phyloP scores from a whole-genome alignment of 2,329 filamentous ascomycete genomes.

The Ophiosphaerella herpotricha region DNA sequence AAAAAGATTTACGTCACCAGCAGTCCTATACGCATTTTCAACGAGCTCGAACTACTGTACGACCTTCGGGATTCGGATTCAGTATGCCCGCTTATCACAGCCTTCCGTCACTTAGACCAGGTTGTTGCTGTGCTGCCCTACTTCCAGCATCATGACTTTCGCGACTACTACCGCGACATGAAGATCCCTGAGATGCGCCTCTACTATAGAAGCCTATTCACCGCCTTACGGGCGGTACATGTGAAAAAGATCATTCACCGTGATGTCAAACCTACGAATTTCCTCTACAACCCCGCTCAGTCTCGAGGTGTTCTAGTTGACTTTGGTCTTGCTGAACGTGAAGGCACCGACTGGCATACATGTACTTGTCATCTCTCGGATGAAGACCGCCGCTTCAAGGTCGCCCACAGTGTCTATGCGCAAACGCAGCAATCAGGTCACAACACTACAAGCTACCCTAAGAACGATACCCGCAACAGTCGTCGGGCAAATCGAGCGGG shows the following conservation, averaged over 20 bases:
- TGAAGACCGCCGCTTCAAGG: conserved; percentile 63
- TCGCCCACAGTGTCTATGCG: conserved; percentile 63
- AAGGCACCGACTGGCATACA: conserved; percentile 72
- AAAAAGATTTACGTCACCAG: conserved; percentile 99
- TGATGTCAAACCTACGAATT: conserved; percentile 98
- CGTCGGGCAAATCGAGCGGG: conserved; percentile 92
- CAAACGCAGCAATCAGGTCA: conserved; percentile 53
- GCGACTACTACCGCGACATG: conserved; percentile 91
- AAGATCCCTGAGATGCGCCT: conserved; percentile 82
- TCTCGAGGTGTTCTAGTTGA: conserved; percentile 93
- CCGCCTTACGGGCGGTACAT: conserved; percentile 82
- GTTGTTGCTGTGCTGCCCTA: conserved; percentile 94
- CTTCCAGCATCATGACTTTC: conserved; percentile 93
- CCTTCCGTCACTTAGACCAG: conserved; percentile 93
- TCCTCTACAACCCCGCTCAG: conserved; percentile 83
- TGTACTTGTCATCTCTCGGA: conserved; percentile 78
- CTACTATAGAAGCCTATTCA: conserved; percentile 88
- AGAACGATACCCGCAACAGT: conserved; percentile 84
- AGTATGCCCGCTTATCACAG: conserved; percentile 94
- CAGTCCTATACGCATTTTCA: conserved; percentile 88
- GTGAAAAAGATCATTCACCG: conserved; percentile 84
- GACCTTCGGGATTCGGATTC: conserved; percentile 81
- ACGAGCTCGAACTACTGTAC: conserved; percentile 91
- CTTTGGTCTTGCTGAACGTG: conserved; percentile 88
- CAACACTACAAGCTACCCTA: conserved; percentile 72